Evolutionary conservation across 106 monocot species (phyloP).

Genomic region (Alisma plantagoaquatica): DNA sequence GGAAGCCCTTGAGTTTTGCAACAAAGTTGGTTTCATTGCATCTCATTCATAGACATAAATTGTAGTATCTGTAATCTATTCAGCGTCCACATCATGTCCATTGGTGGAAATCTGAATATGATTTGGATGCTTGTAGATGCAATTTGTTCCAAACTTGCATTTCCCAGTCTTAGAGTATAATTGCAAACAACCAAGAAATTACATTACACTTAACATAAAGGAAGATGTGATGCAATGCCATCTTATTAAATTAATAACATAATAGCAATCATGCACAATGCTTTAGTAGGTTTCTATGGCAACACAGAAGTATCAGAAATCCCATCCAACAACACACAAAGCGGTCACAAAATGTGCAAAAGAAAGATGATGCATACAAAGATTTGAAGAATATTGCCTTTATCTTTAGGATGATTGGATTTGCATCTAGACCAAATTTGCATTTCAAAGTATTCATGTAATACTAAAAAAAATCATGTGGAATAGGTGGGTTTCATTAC

Average conservation of each 20-base stretch:
- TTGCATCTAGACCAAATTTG: conserved; percentile 72
- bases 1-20: conserved; percentile 94
- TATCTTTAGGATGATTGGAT: conserved; percentile 74
- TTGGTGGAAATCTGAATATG: conserved; percentile 37
- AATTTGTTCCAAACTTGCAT: conserved; percentile 80
- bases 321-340: conserved; percentile 17
- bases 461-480: conserved; percentile 22
- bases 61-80: conserved; percentile 7
- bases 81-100: conserved; percentile 8
- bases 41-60: conserved; percentile 9
- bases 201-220: neutral
- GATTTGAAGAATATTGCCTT: too few species aligned
- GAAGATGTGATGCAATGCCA: neutral
- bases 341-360: neutral
- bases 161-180: conserved; percentile 78
- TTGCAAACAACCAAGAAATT: conserved; percentile 14
- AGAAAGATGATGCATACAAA: neutral
- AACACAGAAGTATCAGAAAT: conserved; percentile 21
- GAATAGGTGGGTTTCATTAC: neutral
- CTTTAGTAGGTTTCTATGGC: conserved; percentile 77
- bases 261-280: conserved; percentile 48
- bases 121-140: conserved; percentile 92
- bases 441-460: conserved; percentile 75
- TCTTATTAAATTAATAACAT: neutral
- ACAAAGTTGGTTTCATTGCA: conserved; percentile 33